Percentiles rank a stretch among this genome's conserved stretches.
phyloP scores from a whole-genome alignment of 176 grass and related monocot genomes.

The Aegilops sharonensis region DNA sequence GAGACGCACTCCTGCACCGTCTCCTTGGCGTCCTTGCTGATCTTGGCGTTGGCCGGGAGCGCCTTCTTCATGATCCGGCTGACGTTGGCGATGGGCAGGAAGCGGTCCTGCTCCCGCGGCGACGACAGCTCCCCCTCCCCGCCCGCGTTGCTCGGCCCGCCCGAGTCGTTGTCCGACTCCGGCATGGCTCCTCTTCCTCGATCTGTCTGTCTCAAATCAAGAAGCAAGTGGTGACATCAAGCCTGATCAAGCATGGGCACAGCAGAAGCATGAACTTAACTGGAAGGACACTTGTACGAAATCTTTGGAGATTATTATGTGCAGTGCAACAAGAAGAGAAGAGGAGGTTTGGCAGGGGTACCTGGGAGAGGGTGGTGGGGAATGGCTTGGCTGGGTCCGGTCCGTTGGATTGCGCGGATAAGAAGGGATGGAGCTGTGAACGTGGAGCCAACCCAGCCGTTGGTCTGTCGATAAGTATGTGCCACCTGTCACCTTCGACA shows the following conservation, averaged over 20 bases:
- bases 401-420: slow-evolving; percentile 73
- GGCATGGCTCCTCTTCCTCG: slow-evolving; percentile 36
- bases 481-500: slow-evolving; percentile 6
- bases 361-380: background rate
- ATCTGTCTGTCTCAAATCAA: slow-evolving; percentile 25
- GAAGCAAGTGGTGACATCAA: background rate
- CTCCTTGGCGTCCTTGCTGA: slow-evolving; percentile 99
- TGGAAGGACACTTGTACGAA: background rate
- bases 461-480: slow-evolving; percentile 51
- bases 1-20: slow-evolving; percentile 99
- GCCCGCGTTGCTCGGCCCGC: slow-evolving; percentile 52
- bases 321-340: background rate
- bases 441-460: slow-evolving; percentile 34
- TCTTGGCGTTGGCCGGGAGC: slow-evolving; percentile 96
- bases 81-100: slow-evolving; percentile 96
- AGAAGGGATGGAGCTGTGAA: slow-evolving; percentile 43
- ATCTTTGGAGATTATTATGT: background rate
- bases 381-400: background rate
- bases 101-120: slow-evolving; percentile 83
- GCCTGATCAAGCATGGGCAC: background rate
- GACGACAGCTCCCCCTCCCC: slow-evolving; percentile 58
- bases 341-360: background rate
- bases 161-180: slow-evolving; percentile 87
- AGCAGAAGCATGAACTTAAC: background rate
- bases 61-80: slow-evolving; percentile 99